phyloP scores from a whole-genome alignment of 768 basidiomycete genomes.

The Baorangia bicolor region DNA sequence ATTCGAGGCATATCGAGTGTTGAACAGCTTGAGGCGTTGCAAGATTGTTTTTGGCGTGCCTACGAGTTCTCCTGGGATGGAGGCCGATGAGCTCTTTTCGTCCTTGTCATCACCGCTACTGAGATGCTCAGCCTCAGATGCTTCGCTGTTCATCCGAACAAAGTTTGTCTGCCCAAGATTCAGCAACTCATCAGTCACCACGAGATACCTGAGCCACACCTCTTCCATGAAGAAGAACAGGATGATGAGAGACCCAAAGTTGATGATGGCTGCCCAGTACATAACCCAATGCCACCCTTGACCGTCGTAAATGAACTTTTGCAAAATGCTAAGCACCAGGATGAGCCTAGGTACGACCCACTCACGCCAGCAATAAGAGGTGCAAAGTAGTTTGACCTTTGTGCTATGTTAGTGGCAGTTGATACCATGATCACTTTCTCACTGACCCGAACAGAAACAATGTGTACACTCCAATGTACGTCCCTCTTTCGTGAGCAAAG shows the following conservation, averaged over 20 bases:
- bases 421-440: background rate
- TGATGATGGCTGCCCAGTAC: conserved; percentile 24
- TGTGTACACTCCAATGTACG: conserved; percentile 20
- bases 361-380: conserved; percentile 21
- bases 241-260: conserved; percentile 13
- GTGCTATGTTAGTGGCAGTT: background rate
- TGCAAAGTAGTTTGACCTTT: conserved; percentile 21
- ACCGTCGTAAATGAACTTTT: conserved; percentile 19
- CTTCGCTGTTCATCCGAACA: conserved; percentile 17
- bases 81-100: conserved; percentile 10
- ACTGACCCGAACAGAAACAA: conserved; percentile 20
- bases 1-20: conserved; percentile 18
- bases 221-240: conserved; percentile 22
- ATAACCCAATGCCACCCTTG: conserved; percentile 25
- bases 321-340: background rate
- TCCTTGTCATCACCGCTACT: conserved; percentile 1
- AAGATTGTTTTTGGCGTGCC: conserved; percentile 13
- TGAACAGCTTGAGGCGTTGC: conserved; percentile 14
- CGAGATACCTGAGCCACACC: background rate
- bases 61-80: conserved; percentile 5
- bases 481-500: conserved; percentile 22
- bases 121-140: conserved; percentile 6
- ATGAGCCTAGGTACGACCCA: background rate
- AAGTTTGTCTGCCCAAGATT: conserved; percentile 13
- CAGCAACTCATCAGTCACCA: background rate